Evolutionary conservation across 129 eudicot genomes (phyloP).

Genomic region (Gnaphalium uliginosum): DNA sequence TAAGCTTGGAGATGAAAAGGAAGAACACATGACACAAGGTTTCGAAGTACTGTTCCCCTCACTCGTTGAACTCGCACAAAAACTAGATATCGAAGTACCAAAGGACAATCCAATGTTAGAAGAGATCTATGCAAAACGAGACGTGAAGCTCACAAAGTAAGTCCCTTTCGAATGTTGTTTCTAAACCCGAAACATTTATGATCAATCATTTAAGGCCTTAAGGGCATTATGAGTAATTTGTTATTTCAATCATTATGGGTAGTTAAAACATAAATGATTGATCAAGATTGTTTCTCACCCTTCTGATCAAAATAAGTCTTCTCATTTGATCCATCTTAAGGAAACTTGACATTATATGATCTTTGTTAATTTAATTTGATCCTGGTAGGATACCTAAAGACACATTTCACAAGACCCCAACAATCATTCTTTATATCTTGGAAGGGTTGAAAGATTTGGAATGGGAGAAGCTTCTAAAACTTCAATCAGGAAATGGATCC

Average conservation of each 20-base stretch:
- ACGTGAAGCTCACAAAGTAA: neutral
- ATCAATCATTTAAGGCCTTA: too few species aligned
- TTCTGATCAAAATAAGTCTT: too few species aligned
- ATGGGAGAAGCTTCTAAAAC: neutral
- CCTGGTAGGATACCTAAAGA: neutral
- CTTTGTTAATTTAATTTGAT: neutral
- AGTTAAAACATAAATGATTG: too few species aligned
- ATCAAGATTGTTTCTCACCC: too few species aligned
- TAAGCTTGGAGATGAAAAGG: neutral
- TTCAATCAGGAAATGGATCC: slow-evolving; percentile 26
- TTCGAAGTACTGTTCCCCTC: neutral
- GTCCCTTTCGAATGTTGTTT: neutral
- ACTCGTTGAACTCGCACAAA: neutral
- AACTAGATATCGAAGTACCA: neutral
- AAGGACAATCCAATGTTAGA: neutral
- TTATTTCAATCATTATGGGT: too few species aligned
- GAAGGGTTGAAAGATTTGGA: slow-evolving; percentile 1
- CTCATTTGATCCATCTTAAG: too few species aligned
- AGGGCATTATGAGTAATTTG: too few species aligned
- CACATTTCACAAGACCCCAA: neutral
- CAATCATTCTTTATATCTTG: neutral
- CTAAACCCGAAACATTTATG: neutral
- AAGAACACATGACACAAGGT: neutral
- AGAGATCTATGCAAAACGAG: neutral
- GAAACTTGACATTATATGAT: too few species aligned